Evolutionary conservation across 1,139 yeast genomes (phyloP).

Genomic region (Protomyces inouyei): DNA sequence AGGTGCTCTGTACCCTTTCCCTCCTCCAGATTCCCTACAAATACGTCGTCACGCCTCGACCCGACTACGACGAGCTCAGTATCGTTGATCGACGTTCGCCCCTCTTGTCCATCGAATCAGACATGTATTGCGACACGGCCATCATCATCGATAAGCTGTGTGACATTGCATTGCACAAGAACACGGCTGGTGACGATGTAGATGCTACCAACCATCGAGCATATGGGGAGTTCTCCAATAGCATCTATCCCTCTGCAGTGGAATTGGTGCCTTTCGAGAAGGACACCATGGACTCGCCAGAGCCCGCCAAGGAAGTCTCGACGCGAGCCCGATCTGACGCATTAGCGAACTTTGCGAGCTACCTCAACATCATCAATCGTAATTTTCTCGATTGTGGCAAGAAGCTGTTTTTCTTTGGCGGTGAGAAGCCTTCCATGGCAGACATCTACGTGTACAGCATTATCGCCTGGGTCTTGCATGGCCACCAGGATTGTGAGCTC

Average conservation of each 20-base stretch:
- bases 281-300: background rate
- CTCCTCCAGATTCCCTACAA: conserved; percentile 11
- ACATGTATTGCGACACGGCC: conserved; percentile 17
- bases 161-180: conserved; percentile 17
- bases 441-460: conserved; percentile 17
- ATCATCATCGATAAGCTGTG: conserved; percentile 14
- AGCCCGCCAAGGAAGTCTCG: background rate
- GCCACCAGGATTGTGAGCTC: conserved; percentile 4
- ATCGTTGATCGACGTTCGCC: conserved; percentile 13
- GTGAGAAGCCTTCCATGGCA: conserved; percentile 20
- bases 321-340: background rate
- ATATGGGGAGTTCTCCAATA: background rate
- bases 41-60: conserved; percentile 10
- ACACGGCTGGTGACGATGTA: background rate
- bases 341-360: background rate
- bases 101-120: conserved; percentile 20
- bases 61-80: conserved; percentile 8
- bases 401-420: conserved; percentile 9
- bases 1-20: background rate
- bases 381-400: background rate
- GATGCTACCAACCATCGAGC: conserved; percentile 17
- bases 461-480: conserved; percentile 7
- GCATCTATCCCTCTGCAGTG: conserved; percentile 1
- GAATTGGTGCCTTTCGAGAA: background rate
- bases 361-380: conserved; percentile 1